These are phyloP conservation scores for Stephania yunnanensis DNA, from an alignment of 164 flowering plant genomes.

Conservation along the genomic window DNA sequence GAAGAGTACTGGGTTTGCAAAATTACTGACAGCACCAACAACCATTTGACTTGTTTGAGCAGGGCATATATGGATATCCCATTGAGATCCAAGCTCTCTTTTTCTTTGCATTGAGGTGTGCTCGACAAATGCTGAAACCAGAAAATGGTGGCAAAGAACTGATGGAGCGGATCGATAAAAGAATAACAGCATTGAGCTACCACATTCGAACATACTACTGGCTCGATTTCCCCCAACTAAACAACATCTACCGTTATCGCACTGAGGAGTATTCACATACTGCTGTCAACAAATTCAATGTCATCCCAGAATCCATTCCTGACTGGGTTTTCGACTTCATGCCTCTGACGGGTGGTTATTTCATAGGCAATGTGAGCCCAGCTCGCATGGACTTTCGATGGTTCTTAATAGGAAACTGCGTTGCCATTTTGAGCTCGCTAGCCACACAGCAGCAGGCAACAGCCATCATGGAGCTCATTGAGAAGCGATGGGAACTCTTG, in stretches of 20 bases:
- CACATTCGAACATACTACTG: constrained; percentile 38
- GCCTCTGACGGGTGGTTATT: constrained; percentile 39
- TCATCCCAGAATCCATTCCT: constrained; percentile 36
- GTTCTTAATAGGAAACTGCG: constrained; percentile 43
- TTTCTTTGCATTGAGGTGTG: constrained; percentile 37
- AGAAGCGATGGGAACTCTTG: constrained; percentile 38
- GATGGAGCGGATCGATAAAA: constrained; percentile 26
- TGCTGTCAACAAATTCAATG: constrained; percentile 41
- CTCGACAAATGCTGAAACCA: constrained; percentile 29
- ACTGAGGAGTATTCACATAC: constrained; percentile 41
- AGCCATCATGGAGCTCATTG: constrained; percentile 39
- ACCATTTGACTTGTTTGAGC: constrained; percentile 7
- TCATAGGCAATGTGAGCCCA: constrained; percentile 43
- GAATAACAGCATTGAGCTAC: constrained; percentile 31
- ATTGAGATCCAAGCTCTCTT: constrained; percentile 44
- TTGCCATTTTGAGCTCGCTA: constrained; percentile 37
- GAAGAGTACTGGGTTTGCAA: neutral
- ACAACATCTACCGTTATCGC: constrained; percentile 34
- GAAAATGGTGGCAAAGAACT: constrained; percentile 33
- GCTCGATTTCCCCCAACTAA: constrained; percentile 37
- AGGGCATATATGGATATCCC: constrained; percentile 45
- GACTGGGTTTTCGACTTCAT: constrained; percentile 44
- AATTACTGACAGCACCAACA: neutral
- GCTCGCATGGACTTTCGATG: constrained; percentile 43
- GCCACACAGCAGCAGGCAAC: constrained; percentile 29